Evolutionary conservation across 2,329 filamentous ascomycete species (phyloP), one percentile per base, ranked within the genome.

Genomic region (Colletotrichum costaricense): DNA sequence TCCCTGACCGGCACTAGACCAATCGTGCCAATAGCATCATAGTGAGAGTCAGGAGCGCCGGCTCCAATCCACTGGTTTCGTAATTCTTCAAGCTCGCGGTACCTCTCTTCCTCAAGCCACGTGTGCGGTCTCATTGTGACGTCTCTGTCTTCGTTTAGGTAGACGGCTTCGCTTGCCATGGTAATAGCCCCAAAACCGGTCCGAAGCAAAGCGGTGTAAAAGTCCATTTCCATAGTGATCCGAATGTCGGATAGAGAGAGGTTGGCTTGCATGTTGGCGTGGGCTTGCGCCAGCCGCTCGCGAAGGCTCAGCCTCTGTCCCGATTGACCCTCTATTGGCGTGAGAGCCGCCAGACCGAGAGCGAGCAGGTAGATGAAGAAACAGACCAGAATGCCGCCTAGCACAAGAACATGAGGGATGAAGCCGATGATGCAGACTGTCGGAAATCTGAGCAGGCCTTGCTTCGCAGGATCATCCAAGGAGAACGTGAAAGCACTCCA

Each of bases 401-500:
- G 83, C 14, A 98, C 94, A 28, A 98, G 86, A n/a, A 98, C 88
- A 81, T 98, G 96, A 1, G 97, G 97, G 46, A 98, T 93, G 80
- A 98, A 98, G 1, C 96, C 95, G 35, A 98, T 93, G 72, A 98
- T 95, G 78, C 94, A 98, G 54, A 98, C 95, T 0, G 95, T 98
- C 4, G 97, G 97, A 76, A 97, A 98, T 74, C 94, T 90, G 55
- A 98, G 86, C 12, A 98, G 87, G 4, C 94, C 93, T 78, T 92
- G 89, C 26, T 85, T 85, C 0, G 84, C 80, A 5, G 91, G 82
- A 73, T 94, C 90, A 38, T 92, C 89, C 19, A 91, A 78, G 6
- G 90, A 90, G 74, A 90, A 92, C 9, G 86, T 87, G 33, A 90
- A 79, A 42, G 94, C 91, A 75, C 94, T 95, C 90, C 93, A 95